Evolutionary conservation across 2,329 filamentous ascomycete genomes (phyloP), one percentile per base, ranked within the genome.

Genomic region (Dactylonectria macrodidyma): DNA sequence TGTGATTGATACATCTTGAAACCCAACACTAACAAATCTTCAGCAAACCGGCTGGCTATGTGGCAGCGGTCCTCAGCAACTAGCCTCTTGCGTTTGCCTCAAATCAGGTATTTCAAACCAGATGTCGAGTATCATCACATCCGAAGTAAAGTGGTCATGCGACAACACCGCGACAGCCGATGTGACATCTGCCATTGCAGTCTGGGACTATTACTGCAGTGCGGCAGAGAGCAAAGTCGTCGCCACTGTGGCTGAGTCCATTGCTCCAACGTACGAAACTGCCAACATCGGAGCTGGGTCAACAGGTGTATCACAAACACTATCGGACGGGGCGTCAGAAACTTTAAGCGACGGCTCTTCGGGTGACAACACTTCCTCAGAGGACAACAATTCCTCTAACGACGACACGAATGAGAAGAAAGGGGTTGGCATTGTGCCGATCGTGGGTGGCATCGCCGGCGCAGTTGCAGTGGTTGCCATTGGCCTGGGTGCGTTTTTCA

Each of bases 81-180:
- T 89, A 2, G 87, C 86, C 0, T 88, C 86, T 0, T 89, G 87
- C 65, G 82, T 81, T 5, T 89, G 87, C 64, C 68, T 88, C 61
- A 87, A 88, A 68, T 81, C 81, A 3, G 82, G 83, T 24, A 84
- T 88, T 79, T 81, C 81, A 1, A 77, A 76, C n/a, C 71, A 75
- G 1, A 77, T 88, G 6, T 82, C 82, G 6, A 85, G 79, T 69
- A 75, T 71, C 3, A 78, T 89, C n/a, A 84, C 82, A 0, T 84
- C 82, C 1, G 72, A 78, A 1, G 82, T 87, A 59, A 84, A 83
- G 67, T 81, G 76, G 22, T 78, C 77, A n/a, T 89, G 86, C 69
- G 78, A 78, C 3, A 82, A 79, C 30, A 84, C 81, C 2, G 83
- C 82, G 3, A 80, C 78, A 1, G 83, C 80, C 33, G 84, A 85